Evolutionary conservation across 495 filamentous ascomycete genomes (phyloP).

Genomic region (Aspergillus leporis): DNA sequence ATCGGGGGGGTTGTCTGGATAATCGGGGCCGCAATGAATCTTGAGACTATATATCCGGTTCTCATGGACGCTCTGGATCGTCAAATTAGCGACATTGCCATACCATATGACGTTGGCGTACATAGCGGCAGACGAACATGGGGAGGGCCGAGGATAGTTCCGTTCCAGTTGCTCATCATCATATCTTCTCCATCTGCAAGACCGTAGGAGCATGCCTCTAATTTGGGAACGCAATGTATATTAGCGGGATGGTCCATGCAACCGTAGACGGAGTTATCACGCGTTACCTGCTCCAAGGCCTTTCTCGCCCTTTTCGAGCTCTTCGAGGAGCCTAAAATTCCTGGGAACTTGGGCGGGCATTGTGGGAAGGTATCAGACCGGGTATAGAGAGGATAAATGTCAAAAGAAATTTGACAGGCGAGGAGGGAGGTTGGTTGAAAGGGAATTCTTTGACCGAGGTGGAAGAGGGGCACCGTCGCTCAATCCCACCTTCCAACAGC

Average conservation of each 20-base stretch:
- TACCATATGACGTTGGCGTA: slow-evolving; percentile 6
- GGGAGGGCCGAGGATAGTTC: slow-evolving; percentile 93
- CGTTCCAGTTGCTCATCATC: slow-evolving; percentile 98
- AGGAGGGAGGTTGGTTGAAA: slow-evolving; percentile 19
- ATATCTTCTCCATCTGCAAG: slow-evolving; percentile 93
- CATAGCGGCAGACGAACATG: slow-evolving; percentile 58
- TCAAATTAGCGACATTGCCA: slow-evolving; percentile 17
- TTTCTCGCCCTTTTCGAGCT: slow-evolving; percentile 99
- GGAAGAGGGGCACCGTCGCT: slow-evolving; percentile 26
- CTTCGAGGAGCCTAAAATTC: slow-evolving; percentile 94
- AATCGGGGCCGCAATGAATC: slow-evolving; percentile 90
- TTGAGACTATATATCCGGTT: slow-evolving; percentile 98
- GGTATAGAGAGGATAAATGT: background rate
- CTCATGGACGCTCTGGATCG: slow-evolving; percentile 81
- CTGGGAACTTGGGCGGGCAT: slow-evolving; percentile 87
- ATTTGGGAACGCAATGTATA: background rate
- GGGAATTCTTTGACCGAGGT: slow-evolving; percentile 25
- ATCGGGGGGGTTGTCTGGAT: slow-evolving; percentile 84
- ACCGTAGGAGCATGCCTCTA: slow-evolving; percentile 96
- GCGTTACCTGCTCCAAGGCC: slow-evolving; percentile 85
- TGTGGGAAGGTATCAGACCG: slow-evolving; percentile 17
- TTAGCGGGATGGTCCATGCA: slow-evolving; percentile 10
- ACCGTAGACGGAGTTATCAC: slow-evolving; percentile 1
- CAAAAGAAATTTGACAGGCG: slow-evolving; percentile 2
- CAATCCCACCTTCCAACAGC: slow-evolving; percentile 20